phyloP scores from a whole-genome alignment of 371 early-diverging fungal species.

The Mucor mucedo region DNA sequence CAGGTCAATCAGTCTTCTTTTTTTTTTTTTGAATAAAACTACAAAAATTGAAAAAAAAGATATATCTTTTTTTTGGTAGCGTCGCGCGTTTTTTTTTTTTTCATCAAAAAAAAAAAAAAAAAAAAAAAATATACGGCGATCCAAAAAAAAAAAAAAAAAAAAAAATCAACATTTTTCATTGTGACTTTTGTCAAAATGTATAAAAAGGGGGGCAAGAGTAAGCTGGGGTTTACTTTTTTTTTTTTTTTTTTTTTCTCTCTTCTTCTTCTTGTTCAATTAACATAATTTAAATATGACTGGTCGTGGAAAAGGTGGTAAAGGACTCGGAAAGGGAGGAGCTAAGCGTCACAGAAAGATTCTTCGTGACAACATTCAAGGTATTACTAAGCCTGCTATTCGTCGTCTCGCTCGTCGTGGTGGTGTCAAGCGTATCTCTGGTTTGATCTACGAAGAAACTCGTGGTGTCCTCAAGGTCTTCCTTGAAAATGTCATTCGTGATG shows the following conservation, averaged over 20 bases:
- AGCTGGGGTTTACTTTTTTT: conserved; percentile 13
- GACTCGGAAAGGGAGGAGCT: conserved; percentile 96
- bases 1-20: too few relatives aligned
- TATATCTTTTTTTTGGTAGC: too few relatives aligned
- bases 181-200: conserved; percentile 27
- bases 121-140: too few relatives aligned
- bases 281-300: conserved; percentile 71
- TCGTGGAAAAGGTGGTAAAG: conserved; percentile 98
- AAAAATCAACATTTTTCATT: conserved; percentile 3
- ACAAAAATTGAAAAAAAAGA: conserved; percentile 21
- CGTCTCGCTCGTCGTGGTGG: conserved; percentile 99
- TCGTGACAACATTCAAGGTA: conserved; percentile 98
- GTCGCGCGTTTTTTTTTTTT: too few relatives aligned
- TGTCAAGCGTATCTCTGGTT: conserved; percentile 99
- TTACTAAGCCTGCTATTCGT: conserved; percentile 99
- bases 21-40: too few relatives aligned
- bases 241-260: too few relatives aligned
- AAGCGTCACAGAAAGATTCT: conserved; percentile 99
- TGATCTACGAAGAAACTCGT: conserved; percentile 99
- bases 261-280: too few relatives aligned
- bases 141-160: conserved; percentile 26
- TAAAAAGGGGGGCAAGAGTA: conserved; percentile 18
- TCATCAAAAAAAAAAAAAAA: too few relatives aligned
- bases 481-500: conserved; percentile 97
- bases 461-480: conserved; percentile 97